Percentiles rank a stretch among this genome's conserved stretches.
These are phyloP conservation scores for Suillus plorans DNA, from an alignment of 768 basidiomycete genomes.

Conservation along the genomic window DNA sequence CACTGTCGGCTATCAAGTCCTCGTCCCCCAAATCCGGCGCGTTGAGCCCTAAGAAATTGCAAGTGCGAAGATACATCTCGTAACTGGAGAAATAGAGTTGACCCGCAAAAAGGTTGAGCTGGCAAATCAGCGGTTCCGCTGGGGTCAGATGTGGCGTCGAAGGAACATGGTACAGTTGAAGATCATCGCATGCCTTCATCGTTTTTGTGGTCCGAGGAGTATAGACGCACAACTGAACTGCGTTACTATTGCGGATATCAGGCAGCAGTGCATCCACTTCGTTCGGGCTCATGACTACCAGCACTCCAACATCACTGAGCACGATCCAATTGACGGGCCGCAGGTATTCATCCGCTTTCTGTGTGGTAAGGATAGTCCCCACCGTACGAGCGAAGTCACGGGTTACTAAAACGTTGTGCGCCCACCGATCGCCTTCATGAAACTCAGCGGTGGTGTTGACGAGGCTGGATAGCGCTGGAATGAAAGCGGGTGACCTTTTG, in stretches of 20 bases:
- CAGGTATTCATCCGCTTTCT: constrained; percentile 16
- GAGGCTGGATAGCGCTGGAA: constrained; percentile 15
- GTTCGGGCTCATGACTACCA: constrained; percentile 42
- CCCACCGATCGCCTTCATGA: constrained; percentile 24
- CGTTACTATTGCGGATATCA: constrained; percentile 29
- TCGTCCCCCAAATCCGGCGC: constrained; percentile 14
- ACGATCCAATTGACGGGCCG: constrained; percentile 32
- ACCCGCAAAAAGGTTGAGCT: constrained; percentile 32
- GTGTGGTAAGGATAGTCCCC: constrained; percentile 1
- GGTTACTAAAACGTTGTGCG: constrained; percentile 15
- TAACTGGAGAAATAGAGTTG: constrained; percentile 32
- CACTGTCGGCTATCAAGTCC: constrained; percentile 8
- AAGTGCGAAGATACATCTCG: constrained; percentile 26
- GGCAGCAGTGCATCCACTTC: constrained; percentile 41
- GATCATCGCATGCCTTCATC: constrained; percentile 38
- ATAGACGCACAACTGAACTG: constrained; percentile 43
- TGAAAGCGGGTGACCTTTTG: constrained; percentile 19
- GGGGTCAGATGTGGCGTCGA: neutral
- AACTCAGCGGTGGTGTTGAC: constrained; percentile 5
- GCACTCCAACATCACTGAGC: constrained; percentile 10
- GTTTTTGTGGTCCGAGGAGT: constrained; percentile 35
- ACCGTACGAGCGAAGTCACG: constrained; percentile 18
- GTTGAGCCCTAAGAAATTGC: constrained; percentile 27
- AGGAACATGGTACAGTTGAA: constrained; percentile 17
- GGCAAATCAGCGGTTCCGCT: constrained; percentile 8